Percentiles rank a stretch among this genome's conserved stretches.
Evolutionary conservation across 768 basidiomycete species (phyloP).

Genomic region (Pleurotus eryngii): DNA sequence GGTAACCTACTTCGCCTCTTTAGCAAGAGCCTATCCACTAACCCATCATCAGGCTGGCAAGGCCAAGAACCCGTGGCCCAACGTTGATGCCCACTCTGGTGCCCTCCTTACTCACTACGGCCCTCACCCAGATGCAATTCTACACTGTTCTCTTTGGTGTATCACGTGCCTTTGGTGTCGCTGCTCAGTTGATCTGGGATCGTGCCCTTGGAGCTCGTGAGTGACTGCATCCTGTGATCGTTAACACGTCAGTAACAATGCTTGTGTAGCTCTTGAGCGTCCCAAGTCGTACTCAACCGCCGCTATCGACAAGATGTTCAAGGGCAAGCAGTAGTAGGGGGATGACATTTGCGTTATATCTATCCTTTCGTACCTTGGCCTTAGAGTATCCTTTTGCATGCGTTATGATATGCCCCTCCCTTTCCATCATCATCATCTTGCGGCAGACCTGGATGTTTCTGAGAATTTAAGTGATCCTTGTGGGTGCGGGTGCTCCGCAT

Average conservation of each 20-base stretch:
- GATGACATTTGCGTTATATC: slow-evolving; percentile 9
- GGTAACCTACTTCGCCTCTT: slow-evolving; percentile 29
- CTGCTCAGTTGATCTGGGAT: slow-evolving; percentile 90
- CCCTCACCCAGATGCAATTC: slow-evolving; percentile 84
- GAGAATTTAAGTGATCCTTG: no score
- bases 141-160: slow-evolving; percentile 98
- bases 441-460: no score
- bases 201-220: slow-evolving; percentile 87
- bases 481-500: no score
- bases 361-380: not conserved
- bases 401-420: no score
- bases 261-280: slow-evolving; percentile 67
- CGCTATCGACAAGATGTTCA: slow-evolving; percentile 78
- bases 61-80: slow-evolving; percentile 94
- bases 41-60: slow-evolving; percentile 64
- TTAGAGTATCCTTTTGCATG: no score
- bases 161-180: slow-evolving; percentile 89
- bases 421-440: no score
- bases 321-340: slow-evolving; percentile 36
- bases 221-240: slow-evolving; percentile 24
- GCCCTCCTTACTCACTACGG: slow-evolving; percentile 85
- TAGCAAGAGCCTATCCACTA: not conserved
- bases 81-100: slow-evolving; percentile 97
- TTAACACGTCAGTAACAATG: no score
- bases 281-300: slow-evolving; percentile 89